These are phyloP conservation scores for Calcarisporium arbuscula DNA, from an alignment of 2,329 filamentous ascomycete species.

Conservation along the genomic window DNA sequence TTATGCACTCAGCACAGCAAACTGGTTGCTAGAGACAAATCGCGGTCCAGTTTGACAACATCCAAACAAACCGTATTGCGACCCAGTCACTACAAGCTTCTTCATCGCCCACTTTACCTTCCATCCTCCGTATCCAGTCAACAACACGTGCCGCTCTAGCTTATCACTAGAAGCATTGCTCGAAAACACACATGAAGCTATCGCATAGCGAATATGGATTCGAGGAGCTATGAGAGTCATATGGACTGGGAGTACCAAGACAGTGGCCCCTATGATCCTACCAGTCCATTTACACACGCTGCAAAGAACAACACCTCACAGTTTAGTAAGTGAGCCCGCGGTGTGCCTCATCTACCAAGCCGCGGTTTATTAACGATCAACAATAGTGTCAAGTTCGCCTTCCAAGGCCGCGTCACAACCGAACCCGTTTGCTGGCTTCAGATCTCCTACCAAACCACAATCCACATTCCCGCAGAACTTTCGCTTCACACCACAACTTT, in stretches of 20 bases:
- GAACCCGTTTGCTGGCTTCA: constrained; percentile 29
- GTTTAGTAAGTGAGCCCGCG: too few species aligned
- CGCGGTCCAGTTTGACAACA: too few species aligned
- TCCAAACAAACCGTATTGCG: too few species aligned
- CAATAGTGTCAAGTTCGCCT: constrained; percentile 31
- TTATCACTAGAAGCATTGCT: constrained; percentile 1
- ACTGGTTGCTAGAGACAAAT: too few species aligned
- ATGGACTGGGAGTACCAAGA: constrained; percentile 64
- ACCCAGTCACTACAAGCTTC: too few species aligned
- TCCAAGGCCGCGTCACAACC: constrained; percentile 25
- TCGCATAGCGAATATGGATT: constrained; percentile 34
- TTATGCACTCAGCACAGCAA: too few species aligned
- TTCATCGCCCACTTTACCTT: too few species aligned
- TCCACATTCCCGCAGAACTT: constrained; percentile 34
- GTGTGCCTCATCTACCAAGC: too few species aligned
- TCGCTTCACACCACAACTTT: constrained; percentile 38
- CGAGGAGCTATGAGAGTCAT: constrained; percentile 51
- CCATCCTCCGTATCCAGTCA: too few species aligned
- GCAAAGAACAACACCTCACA: constrained; percentile 33
- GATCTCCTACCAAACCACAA: constrained; percentile 35
- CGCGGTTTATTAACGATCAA: too few species aligned
- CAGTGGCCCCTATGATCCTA: constrained; percentile 50
- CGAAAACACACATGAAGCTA: not conserved
- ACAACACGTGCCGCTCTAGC: too few species aligned
- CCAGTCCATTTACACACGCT: constrained; percentile 55